Percentiles rank a stretch among this genome's conserved stretches.
phyloP scores from a whole-genome alignment of 768 basidiomycete species.

The Pleurotus tuoliensis region DNA sequence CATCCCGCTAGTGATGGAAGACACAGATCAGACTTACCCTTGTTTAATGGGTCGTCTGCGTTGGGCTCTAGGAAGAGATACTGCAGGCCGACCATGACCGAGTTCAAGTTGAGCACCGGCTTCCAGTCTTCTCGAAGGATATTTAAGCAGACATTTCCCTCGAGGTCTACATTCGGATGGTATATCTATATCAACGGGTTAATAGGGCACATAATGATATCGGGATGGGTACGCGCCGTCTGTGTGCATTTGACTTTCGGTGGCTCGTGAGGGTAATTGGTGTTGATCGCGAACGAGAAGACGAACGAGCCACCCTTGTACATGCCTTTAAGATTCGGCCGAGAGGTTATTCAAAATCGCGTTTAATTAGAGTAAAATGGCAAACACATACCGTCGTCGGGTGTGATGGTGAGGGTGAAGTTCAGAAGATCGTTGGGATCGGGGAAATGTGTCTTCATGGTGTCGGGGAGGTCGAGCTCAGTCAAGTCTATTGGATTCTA shows the following conservation, averaged over 20 bases:
- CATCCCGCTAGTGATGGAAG: too few relatives aligned
- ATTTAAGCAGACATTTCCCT: conserved; percentile 98
- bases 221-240: conserved; percentile 51
- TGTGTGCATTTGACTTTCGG: conserved; percentile 98
- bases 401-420: conserved; percentile 92
- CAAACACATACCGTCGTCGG: conserved; percentile 82
- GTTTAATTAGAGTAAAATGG: background rate
- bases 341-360: conserved; percentile 1
- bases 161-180: conserved; percentile 96
- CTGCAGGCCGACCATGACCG: conserved; percentile 97
- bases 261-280: conserved; percentile 98
- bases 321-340: conserved; percentile 63
- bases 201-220: background rate
- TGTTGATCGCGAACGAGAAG: conserved; percentile 95
- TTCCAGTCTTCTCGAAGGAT: conserved; percentile 99
- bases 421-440: conserved; percentile 94
- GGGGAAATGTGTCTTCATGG: conserved; percentile 94
- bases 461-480: conserved; percentile 91
- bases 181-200: conserved; percentile 69
- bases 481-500: conserved; percentile 67
- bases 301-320: conserved; percentile 93
- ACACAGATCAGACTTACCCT: conserved; percentile 52
- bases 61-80: conserved; percentile 99
- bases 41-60: conserved; percentile 97
- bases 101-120: conserved; percentile 94